Conservation (phyloP, 2,329 filamentous ascomycete genomes). For the Dryadomyces quercus-mongolicae region DNA sequence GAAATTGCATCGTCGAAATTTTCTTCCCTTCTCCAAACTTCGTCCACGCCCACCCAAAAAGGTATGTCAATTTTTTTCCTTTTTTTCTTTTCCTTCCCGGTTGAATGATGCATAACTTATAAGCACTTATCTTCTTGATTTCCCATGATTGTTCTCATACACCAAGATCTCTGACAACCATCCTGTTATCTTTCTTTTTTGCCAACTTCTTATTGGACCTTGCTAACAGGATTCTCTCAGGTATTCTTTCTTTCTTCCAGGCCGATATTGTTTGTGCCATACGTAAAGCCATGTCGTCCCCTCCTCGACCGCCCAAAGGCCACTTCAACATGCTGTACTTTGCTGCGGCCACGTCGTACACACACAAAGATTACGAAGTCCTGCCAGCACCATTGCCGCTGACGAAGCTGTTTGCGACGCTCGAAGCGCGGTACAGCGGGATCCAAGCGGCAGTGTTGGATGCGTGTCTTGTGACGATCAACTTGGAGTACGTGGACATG, state of each 20-base stretch:
- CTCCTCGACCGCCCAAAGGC: slow-evolving; percentile 38
- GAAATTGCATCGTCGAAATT: not conserved
- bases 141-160: slow-evolving; percentile 8
- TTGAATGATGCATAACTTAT: slow-evolving; percentile 3
- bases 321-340: slow-evolving; percentile 77
- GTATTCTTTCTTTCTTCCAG: not conserved
- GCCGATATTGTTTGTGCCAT: not conserved
- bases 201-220: not conserved
- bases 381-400: slow-evolving; percentile 55
- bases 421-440: slow-evolving; percentile 60
- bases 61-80: not conserved
- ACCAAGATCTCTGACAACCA: slow-evolving; percentile 8
- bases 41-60: not conserved
- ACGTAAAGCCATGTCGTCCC: not conserved
- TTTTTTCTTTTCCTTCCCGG: not conserved
- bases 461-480: slow-evolving; percentile 67
- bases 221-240: not conserved
- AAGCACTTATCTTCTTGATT: not conserved
- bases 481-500: slow-evolving; percentile 69
- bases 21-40: slow-evolving; percentile 1
- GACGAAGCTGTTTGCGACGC: slow-evolving; percentile 47
- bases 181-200: not conserved
- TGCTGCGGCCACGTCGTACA: slow-evolving; percentile 60
- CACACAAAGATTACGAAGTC: slow-evolving; percentile 52
- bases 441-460: slow-evolving; percentile 56